Percentiles rank a stretch among this genome's conserved stretches.
Evolutionary conservation across 1,139 yeast genomes (phyloP).

Genomic region (Pichia cactophila): DNA sequence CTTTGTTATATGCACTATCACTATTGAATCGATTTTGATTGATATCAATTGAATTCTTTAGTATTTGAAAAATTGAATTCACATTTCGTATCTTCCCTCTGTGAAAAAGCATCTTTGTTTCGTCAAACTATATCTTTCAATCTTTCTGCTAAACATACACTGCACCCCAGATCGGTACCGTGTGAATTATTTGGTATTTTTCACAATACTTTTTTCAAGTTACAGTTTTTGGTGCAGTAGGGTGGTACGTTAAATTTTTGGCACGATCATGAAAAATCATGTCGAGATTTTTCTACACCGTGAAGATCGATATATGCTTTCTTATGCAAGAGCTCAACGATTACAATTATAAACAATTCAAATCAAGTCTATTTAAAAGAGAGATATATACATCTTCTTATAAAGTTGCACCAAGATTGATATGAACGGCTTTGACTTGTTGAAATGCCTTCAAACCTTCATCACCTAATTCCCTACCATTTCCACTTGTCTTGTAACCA

Average conservation of each 20-base stretch:
- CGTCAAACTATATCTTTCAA: neutral
- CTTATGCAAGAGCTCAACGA: no score
- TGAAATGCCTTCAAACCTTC: slow-evolving; percentile 50
- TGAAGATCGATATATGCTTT: neutral
- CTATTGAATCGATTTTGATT: neutral
- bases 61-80: neutral
- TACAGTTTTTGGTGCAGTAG: no score
- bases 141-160: neutral
- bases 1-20: neutral
- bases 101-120: neutral
- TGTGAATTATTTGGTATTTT: neutral
- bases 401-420: slow-evolving; percentile 27
- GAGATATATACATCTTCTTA: neutral
- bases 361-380: neutral
- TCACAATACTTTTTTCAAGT: no score
- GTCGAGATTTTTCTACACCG: neutral
- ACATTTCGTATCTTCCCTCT: neutral
- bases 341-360: no score
- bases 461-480: slow-evolving; percentile 57
- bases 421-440: slow-evolving; percentile 52
- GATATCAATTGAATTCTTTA: neutral
- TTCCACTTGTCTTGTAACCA: slow-evolving; percentile 46
- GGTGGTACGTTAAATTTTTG: neutral
- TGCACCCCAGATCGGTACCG: neutral
- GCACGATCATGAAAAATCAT: neutral